A percentile compares a stretch with the other conserved stretches of the same genome.
These are phyloP conservation scores for Porphyrellus cyaneotinctus DNA, from an alignment of 768 basidiomycete species.

Conservation along the genomic window DNA sequence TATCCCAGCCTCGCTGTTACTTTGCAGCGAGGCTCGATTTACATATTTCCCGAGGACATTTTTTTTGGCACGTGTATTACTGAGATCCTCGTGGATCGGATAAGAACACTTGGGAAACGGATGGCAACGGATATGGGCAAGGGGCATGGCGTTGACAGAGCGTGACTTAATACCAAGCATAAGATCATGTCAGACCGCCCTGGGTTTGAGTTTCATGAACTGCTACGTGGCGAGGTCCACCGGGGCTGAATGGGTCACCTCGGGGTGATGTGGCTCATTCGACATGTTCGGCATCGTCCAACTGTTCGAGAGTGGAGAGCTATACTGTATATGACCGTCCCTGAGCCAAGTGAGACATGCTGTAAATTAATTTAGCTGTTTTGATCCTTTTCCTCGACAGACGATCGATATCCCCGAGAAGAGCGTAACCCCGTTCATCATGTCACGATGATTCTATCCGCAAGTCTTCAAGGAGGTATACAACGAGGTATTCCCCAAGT, in stretches of 20 bases:
- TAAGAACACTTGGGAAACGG: constrained; percentile 21
- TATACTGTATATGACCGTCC: constrained; percentile 7
- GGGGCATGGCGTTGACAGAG: constrained; percentile 19
- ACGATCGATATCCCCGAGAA: constrained; percentile 1
- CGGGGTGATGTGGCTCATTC: constrained; percentile 24
- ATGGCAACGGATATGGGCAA: constrained; percentile 33
- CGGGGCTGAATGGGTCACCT: constrained; percentile 39
- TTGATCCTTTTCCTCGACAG: constrained; percentile 12
- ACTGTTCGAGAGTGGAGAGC: constrained; percentile 6
- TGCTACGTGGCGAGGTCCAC: constrained; percentile 45
- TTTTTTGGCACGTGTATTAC: constrained; percentile 27
- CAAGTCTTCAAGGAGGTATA: not conserved
- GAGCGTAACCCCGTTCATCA: constrained; percentile 7
- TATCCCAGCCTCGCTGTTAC: constrained; percentile 45
- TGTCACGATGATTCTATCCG: not conserved
- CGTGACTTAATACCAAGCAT: constrained; percentile 25
- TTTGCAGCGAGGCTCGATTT: constrained; percentile 32
- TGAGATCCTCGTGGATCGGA: constrained; percentile 36
- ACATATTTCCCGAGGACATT: constrained; percentile 34
- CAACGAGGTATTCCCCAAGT: constrained; percentile 13
- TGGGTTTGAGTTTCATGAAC: constrained; percentile 48
- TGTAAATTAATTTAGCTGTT: constrained; percentile 9
- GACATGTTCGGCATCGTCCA: constrained; percentile 17
- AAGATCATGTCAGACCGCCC: constrained; percentile 43
- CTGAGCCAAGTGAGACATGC: constrained; percentile 18